Evolutionary conservation across 2,329 filamentous ascomycete species (phyloP).

Genomic region (Aspergillus sojae): DNA sequence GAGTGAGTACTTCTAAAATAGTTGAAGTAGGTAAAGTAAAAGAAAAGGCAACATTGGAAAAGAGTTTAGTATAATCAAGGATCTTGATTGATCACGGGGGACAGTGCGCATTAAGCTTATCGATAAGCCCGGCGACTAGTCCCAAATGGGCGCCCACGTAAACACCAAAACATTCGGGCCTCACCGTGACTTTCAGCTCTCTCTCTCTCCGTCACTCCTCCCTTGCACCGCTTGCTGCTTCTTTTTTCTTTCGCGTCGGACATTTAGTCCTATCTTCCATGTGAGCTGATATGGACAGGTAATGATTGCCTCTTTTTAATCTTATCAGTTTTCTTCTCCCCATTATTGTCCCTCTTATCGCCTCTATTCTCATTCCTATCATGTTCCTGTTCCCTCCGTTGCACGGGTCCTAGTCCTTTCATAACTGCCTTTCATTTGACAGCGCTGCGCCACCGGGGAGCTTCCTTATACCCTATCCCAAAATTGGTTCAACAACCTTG

Average conservation of each 20-base stretch:
- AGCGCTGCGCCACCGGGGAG: neutral
- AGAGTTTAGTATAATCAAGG: no score
- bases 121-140: conserved; percentile 42
- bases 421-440: conserved; percentile 6
- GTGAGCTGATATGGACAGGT: neutral
- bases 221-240: conserved; percentile 13
- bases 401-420: conserved; percentile 12
- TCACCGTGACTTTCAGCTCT: conserved; percentile 32
- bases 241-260: conserved; percentile 10
- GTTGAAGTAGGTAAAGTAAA: no score
- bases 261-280: neutral
- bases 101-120: conserved; percentile 43
- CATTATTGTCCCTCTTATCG: neutral
- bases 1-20: no score
- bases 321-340: conserved; percentile 14
- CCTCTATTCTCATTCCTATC: conserved; percentile 3
- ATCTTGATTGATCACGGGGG: conserved; percentile 6
- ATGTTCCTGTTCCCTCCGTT: conserved; percentile 8
- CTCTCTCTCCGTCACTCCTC: conserved; percentile 18
- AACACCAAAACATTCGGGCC: conserved; percentile 42
- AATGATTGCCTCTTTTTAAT: neutral
- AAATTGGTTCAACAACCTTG: neutral
- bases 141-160: conserved; percentile 40
- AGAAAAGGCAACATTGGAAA: no score
- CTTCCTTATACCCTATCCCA: neutral